Evolutionary conservation across 805 yeast genomes (phyloP), one percentile per base, ranked within the genome.

Genomic region (Suhomyces kilbournensis): DNA sequence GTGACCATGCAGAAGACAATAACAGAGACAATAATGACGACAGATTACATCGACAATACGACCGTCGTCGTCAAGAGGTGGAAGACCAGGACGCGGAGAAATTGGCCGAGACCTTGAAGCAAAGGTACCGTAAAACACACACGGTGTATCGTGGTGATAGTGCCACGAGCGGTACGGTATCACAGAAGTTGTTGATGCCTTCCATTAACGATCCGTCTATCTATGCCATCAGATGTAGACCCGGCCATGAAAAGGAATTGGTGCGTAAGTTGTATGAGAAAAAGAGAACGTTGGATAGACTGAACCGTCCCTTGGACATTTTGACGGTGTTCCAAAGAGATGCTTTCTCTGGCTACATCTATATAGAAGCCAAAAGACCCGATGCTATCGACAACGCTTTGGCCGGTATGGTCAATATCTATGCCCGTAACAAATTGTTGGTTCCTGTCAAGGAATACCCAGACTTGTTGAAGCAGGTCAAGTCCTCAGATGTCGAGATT

Each of bases 391-490:
- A 87, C 64, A 85, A 82, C 53, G 97, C 97, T 15, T 79, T 93
- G 54, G 83, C 84, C 46, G 98, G 98, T 71, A 80, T 94, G 67
- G 93, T 94, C 32, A 92, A 91, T 69, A 85, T 93, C 34, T 94
- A 86, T 61, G 65, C 75, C 44, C 74, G 80, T 50, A 86, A 87
- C 63, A 88, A 89, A 70, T 79, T 92, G 48, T 77, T 93, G 55
- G 97, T 94, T 46, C 99, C 99, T 5, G 94, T 94, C 53, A 90
- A 89, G 67, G 99, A 94, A 71, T 88, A 91, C 68, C 97, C 97
- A 1, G 96, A 92, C 68, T 77, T 94, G 63, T 78, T 94, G 66
- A 88, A 96, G 64, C 97, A 96, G 52, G 89, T 85, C 51, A 90
- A 88, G 69, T 83, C 96, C 0, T 82, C 90, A 49, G 98, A 92